Conservation (phyloP, 768 basidiomycete species). For the Termitomyces sp. region DNA sequence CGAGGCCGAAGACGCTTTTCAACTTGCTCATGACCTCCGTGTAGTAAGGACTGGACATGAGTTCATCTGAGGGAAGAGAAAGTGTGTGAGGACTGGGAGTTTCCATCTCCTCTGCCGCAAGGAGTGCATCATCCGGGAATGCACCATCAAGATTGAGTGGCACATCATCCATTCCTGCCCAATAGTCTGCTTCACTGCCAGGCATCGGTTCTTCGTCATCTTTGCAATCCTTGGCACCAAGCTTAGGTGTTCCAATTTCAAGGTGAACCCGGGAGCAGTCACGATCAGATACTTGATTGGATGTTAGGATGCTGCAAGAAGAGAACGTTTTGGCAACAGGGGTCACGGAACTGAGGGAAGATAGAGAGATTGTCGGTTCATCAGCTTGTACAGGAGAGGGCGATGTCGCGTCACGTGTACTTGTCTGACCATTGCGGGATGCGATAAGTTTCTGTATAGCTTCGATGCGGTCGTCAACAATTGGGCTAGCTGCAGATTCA, state of each 20-base stretch:
- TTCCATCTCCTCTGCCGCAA: conserved; percentile 13
- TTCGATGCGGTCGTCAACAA: conserved; percentile 29
- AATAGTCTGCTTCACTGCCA: conserved; percentile 42
- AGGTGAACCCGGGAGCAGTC: not conserved
- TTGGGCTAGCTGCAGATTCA: conserved; percentile 19
- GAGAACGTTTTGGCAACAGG: not conserved
- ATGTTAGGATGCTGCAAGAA: not conserved
- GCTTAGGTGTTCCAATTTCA: not conserved
- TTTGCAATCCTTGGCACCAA: not conserved
- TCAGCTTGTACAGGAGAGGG: not conserved
- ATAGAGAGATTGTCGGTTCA: not conserved
- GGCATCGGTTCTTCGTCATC: conserved; percentile 18
- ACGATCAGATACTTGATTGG: not conserved
- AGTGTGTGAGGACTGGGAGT: conserved; percentile 9
- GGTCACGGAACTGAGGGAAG: not conserved
- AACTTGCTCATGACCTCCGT: conserved; percentile 52
- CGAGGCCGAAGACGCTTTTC: conserved; percentile 53
- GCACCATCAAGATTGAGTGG: conserved; percentile 27
- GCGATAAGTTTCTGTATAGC: conserved; percentile 30
- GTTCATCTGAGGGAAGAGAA: conserved; percentile 11
- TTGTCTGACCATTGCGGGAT: conserved; percentile 9
- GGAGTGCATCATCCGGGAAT: conserved; percentile 9
- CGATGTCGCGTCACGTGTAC: not conserved
- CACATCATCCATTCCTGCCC: conserved; percentile 39
- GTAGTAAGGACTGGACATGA: conserved; percentile 24